Evolutionary conservation across 257 asterid genomes (phyloP).

Genomic region (Voacanga thouarsii): DNA sequence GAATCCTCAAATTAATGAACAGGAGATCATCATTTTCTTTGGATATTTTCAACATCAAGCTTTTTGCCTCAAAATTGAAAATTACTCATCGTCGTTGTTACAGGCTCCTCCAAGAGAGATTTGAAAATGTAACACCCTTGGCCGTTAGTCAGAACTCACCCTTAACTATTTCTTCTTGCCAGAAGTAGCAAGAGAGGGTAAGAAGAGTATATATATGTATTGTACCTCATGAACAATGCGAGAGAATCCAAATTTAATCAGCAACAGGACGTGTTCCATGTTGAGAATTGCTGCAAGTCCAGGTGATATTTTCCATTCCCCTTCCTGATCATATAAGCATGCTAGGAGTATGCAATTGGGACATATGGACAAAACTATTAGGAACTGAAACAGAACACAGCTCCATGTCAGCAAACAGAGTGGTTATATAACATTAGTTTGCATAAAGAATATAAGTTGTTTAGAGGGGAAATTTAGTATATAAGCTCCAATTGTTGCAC

Average conservation of each 20-base stretch:
- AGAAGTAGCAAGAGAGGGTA: background rate
- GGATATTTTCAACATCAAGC: too few relatives aligned
- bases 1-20: too few relatives aligned
- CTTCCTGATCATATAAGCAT: slow-evolving; percentile 78
- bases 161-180: background rate
- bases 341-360: slow-evolving; percentile 78
- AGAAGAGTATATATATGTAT: background rate
- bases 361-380: slow-evolving; percentile 82
- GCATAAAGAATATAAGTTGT: background rate
- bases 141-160: background rate
- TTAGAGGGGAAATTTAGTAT: background rate
- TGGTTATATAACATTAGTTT: background rate
- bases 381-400: slow-evolving; percentile 55
- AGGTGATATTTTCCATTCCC: slow-evolving; percentile 79
- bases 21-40: too few relatives aligned
- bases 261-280: slow-evolving; percentile 83
- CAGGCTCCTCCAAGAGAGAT: slow-evolving; percentile 55
- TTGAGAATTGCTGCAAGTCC: slow-evolving; percentile 88
- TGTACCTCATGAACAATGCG: slow-evolving; percentile 83
- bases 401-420: slow-evolving; percentile 8
- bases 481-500: slow-evolving; percentile 29
- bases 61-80: too few relatives aligned
- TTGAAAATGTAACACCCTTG: background rate
- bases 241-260: slow-evolving; percentile 80
- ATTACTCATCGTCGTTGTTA: too few relatives aligned